Base-by-base conservation (phyloP, 2,329 filamentous ascomycete species). In the Colletotrichum lentis region DNA sequence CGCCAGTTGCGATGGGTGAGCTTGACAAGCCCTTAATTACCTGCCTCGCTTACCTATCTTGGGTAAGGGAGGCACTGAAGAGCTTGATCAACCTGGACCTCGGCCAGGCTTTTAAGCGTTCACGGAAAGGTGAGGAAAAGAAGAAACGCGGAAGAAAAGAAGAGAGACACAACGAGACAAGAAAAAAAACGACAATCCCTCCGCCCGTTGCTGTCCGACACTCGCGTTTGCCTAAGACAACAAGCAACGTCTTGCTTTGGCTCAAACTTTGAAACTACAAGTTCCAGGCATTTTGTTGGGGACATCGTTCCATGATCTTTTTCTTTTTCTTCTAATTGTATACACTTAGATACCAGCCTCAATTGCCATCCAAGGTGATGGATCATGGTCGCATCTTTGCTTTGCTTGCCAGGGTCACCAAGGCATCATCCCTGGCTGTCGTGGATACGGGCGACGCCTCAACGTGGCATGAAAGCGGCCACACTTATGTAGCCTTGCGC, bases 181-280 rank as follows among this genome's bases (percentile, higher is more conserved):
- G n/a, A n/a, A n/a, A n/a, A 44, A 24, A 14, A 24, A 22, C 31
- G 43, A 47, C 47, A n/a, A 47, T 47, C 27, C 43, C 44, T 16
- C 18, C n/a, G 55, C 41, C 49, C 37, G 44, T 56, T 56, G 44
- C 24, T 54, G 52, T 66, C n/a, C n/a, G n/a, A n/a, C n/a, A n/a
- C n/a, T n/a, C n/a, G 43, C 43, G 50, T 39, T 37, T 64, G 37
- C 35, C 46, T 31, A 37, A 49, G 54, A 63, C 57, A 47, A 24
- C 4, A 24, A 24, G 37, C 24, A 12, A 12, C 59, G 54, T 67
- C 65, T 67, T 54, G 35, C 47, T 47, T 50, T 14, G 47, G 24
- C 41, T 67, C 35, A 41, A 50, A 44, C n/a, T 47, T 44, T 10
- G 44, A 22, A 60, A 37, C 52, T 20, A 22, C 46, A 44, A 46